Base-by-base conservation (phyloP, 2,329 filamentous ascomycete species). In the Microthyrium microscopicum region DNA sequence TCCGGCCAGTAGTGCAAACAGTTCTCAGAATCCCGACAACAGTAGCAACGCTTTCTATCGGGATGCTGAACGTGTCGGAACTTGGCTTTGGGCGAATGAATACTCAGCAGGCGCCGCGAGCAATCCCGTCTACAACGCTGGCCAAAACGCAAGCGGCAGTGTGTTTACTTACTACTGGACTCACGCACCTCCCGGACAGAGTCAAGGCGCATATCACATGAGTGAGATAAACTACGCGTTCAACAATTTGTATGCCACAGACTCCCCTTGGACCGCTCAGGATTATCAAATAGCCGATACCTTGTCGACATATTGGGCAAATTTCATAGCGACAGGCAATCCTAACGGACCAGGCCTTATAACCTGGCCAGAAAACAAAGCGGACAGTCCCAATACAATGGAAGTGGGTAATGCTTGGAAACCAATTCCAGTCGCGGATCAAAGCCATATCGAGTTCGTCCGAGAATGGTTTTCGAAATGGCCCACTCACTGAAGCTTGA, bases 141-240 rank as follows among this genome's bases (percentile, higher is more conserved):
- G n/a, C n/a, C n/a, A n/a, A n/a, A n/a, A n/a, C n/a, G n/a, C n/a
- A n/a, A n/a, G n/a, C n/a, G n/a, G n/a, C n/a, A n/a, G n/a, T n/a
- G n/a, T n/a, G n/a, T n/a, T n/a, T n/a, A 56, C 50, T 2, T 56
- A 55, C 37, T 49, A 47, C 41, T 56, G 50, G 48, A 45, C 42
- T 30, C 53, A 56, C 31, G 53, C 53, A 3, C 53, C 50, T 1
- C 53, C 53, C 0, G 48, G 51, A 5, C 53, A 56, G 35, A 21
- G 31, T 29, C 40, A 42, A 34, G 55, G 55, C 5, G 54, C 55
- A 5, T 54, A 48, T 40, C 53, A 57, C 35, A 44, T 48, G 41
- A 50, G 49, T 2, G 55, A 58, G 44, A 52, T 58, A 35, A 52
- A 50, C 39, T 57, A 58, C 34, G 47, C 46, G 2, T 42, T 55